Percentiles rank a stretch among this genome's conserved stretches.
These are phyloP conservation scores for Ceratopteris richardii DNA, from an alignment of 75 land plant species.

Conservation along the genomic window DNA sequence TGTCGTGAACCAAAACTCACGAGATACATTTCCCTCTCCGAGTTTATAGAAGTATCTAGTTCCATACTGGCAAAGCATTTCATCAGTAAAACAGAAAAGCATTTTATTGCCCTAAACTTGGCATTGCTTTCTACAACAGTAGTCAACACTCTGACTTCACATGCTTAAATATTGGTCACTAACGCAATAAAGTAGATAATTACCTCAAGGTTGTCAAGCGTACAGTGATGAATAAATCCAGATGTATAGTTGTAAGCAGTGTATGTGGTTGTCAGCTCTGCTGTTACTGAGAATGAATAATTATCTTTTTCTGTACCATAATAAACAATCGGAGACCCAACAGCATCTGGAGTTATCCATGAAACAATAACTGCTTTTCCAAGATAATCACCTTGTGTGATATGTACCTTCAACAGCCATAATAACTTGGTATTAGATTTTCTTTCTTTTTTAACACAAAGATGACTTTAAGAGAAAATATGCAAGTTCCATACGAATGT, in stretches of 20 bases:
- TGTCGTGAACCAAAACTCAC: slow-evolving; percentile 68
- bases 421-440: no score
- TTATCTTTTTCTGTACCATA: slow-evolving; percentile 45
- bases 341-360: slow-evolving; percentile 61
- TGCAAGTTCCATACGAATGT: no score
- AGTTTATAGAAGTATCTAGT: slow-evolving; percentile 69
- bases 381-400: slow-evolving; percentile 87
- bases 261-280: slow-evolving; percentile 28
- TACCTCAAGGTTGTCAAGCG: slow-evolving; percentile 20
- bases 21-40: slow-evolving; percentile 40
- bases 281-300: slow-evolving; percentile 25
- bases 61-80: slow-evolving; percentile 39
- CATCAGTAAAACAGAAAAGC: not conserved
- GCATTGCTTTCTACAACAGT: no score
- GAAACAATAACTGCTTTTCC: slow-evolving; percentile 77
- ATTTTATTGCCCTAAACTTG: no score
- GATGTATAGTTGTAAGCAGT: slow-evolving; percentile 54
- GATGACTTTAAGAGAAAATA: no score
- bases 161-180: no score
- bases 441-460: no score
- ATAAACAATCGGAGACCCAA: slow-evolving; percentile 41
- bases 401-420: slow-evolving; percentile 90
- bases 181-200: no score
- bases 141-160: no score
- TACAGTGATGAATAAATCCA: slow-evolving; percentile 54